Conservation (phyloP, 768 basidiomycete species). For the Albatrellus ellisii region DNA sequence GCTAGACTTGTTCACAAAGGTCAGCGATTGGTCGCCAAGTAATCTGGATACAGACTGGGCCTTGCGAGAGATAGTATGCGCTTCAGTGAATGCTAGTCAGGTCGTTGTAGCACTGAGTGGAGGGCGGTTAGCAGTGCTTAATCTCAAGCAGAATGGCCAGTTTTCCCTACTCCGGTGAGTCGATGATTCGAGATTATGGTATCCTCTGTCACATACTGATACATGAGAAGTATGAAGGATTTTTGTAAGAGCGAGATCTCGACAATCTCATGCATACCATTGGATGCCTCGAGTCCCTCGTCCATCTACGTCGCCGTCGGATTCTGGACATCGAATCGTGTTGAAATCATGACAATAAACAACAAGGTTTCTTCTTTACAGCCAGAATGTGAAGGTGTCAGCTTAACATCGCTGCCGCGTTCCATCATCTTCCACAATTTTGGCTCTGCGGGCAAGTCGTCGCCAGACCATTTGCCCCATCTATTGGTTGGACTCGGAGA, state of each 20-base stretch:
- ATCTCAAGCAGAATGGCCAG: background rate
- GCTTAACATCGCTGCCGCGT: conserved; percentile 32
- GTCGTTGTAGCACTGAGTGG: conserved; percentile 18
- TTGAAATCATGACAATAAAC: conserved; percentile 39
- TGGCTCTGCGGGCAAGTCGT: conserved; percentile 24
- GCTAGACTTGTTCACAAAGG: conserved; percentile 27
- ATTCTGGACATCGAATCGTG: conserved; percentile 59
- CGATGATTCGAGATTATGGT: conserved; percentile 17
- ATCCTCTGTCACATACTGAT: background rate
- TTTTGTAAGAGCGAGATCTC: conserved; percentile 40
- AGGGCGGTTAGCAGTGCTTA: background rate
- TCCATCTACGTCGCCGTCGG: conserved; percentile 45
- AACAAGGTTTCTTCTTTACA: conserved; percentile 15
- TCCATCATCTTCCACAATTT: conserved; percentile 48
- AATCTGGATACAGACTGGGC: conserved; percentile 13
- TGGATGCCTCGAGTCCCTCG: conserved; percentile 33
- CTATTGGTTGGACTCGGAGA: conserved; percentile 66
- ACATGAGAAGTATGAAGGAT: conserved; percentile 4
- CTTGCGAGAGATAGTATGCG: conserved; percentile 44
- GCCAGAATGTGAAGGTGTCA: conserved; percentile 22
- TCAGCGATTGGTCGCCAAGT: conserved; percentile 28
- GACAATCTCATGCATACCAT: conserved; percentile 49
- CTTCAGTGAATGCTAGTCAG: conserved; percentile 57
- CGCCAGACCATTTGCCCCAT: conserved; percentile 31
- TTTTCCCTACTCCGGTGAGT: background rate